phyloP scores from a whole-genome alignment of 208 protist genomes.

The Leishmania amazonensis region DNA sequence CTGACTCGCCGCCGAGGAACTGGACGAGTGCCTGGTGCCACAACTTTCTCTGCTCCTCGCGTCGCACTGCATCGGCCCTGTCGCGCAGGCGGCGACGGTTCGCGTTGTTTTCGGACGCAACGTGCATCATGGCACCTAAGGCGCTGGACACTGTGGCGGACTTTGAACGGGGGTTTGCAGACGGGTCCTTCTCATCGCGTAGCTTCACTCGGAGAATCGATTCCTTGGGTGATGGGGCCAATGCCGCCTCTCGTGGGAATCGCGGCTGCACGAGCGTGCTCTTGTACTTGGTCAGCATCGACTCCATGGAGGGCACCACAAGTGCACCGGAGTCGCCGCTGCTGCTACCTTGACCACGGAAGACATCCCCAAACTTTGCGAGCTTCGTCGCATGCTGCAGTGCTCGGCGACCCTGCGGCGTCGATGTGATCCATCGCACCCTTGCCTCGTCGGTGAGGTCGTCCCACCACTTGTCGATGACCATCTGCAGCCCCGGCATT shows the following conservation, averaged over 20 bases:
- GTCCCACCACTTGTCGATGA: constrained; percentile 19
- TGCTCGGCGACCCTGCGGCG: constrained; percentile 32
- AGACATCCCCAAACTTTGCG: background rate
- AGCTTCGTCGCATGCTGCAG: constrained; percentile 8
- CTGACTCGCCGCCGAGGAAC: constrained; percentile 24
- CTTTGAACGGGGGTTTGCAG: background rate
- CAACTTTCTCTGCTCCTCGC: constrained; percentile 12
- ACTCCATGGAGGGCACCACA: background rate
- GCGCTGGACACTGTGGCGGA: background rate
- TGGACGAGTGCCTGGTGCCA: constrained; percentile 22
- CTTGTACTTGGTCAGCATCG: constrained; percentile 29
- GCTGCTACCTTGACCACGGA: background rate
- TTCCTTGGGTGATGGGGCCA: background rate
- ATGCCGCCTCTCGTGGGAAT: constrained; percentile 4
- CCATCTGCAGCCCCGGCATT: constrained; percentile 1
- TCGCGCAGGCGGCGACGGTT: constrained; percentile 23
- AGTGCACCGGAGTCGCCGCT: no score
- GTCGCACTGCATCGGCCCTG: constrained; percentile 17
- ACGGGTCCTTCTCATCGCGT: background rate
- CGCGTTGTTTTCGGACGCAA: background rate
- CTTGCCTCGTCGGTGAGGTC: constrained; percentile 5
- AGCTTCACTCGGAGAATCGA: constrained; percentile 3
- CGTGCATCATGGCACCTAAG: constrained; percentile 1
- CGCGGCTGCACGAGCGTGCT: constrained; percentile 19
- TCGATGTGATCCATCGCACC: constrained; percentile 28